phyloP scores from a whole-genome alignment of 176 grass and related monocot species.

The Rhipidocladum racemiflorum region DNA sequence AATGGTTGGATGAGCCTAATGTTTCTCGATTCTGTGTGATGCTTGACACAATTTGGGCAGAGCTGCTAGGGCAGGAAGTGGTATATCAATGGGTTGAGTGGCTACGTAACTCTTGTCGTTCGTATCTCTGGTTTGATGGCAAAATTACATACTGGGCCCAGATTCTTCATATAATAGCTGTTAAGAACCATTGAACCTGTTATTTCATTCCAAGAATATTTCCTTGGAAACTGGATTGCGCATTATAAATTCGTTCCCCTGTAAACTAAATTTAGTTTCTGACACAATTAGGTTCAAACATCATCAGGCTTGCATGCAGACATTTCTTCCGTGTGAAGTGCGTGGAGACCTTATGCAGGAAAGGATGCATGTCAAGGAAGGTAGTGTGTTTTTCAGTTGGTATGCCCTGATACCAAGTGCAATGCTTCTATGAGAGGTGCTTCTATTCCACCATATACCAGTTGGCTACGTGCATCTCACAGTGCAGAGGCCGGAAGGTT shows the following conservation, averaged over 20 bases:
- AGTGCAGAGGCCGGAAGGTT: too few species aligned
- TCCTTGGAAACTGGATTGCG: background rate
- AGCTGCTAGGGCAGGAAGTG: conserved; percentile 49
- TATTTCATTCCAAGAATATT: background rate
- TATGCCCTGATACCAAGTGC: conserved; percentile 54
- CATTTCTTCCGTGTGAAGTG: conserved; percentile 32
- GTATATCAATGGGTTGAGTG: conserved; percentile 61
- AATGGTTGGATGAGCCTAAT: conserved; percentile 53
- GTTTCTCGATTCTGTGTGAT: conserved; percentile 49
- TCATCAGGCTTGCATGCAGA: conserved; percentile 31
- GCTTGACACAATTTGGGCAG: conserved; percentile 54
- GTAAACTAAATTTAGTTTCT: background rate
- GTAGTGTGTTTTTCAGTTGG: conserved; percentile 42
- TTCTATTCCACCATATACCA: conserved; percentile 45
- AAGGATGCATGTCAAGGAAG: conserved; percentile 50
- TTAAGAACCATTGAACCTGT: background rate
- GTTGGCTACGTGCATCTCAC: too few species aligned
- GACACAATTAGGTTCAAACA: conserved; percentile 39
- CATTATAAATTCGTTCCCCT: background rate
- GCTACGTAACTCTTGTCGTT: conserved; percentile 36
- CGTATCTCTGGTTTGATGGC: conserved; percentile 40
- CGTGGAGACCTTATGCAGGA: conserved; percentile 42
- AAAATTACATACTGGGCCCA: conserved; percentile 33
- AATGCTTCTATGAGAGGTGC: conserved; percentile 27
- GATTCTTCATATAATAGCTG: background rate